Evolutionary conservation across 257 asterid genomes (phyloP).

Genomic region (Eustoma russellianum): DNA sequence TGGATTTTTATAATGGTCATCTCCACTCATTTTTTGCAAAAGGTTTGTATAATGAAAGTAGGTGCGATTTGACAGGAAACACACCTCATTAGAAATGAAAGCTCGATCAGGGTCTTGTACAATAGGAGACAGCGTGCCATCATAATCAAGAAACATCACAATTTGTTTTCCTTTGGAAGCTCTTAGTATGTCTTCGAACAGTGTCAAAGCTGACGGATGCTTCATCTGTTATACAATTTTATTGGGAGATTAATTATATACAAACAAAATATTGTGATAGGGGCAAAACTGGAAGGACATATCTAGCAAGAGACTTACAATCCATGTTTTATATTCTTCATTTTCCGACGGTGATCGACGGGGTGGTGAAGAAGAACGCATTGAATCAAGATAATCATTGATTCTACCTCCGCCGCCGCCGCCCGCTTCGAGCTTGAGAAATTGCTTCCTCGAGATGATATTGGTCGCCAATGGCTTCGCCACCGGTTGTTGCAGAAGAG

Average conservation of each 20-base stretch:
- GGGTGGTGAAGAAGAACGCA: slow-evolving; percentile 68
- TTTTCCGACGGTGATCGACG: slow-evolving; percentile 30
- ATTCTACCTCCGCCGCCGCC: slow-evolving; percentile 32
- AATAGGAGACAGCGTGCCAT: slow-evolving; percentile 77
- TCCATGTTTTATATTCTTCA: slow-evolving; percentile 50
- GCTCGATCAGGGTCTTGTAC: slow-evolving; percentile 71
- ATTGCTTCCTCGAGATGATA: slow-evolving; percentile 15
- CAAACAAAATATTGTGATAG: too few relatives aligned
- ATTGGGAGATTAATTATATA: not conserved
- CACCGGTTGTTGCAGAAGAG: slow-evolving; percentile 7
- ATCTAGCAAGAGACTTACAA: slow-evolving; percentile 37
- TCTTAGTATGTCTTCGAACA: slow-evolving; percentile 44
- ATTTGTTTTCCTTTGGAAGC: slow-evolving; percentile 54
- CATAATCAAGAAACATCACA: slow-evolving; percentile 65
- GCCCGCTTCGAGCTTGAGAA: slow-evolving; percentile 29
- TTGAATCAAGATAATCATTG: slow-evolving; percentile 49
- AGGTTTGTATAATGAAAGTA: too few relatives aligned
- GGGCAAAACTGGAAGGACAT: too few relatives aligned
- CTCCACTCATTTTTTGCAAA: too few relatives aligned
- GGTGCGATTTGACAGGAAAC: not conserved
- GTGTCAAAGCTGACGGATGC: slow-evolving; percentile 59
- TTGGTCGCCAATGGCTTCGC: not conserved
- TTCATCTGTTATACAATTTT: slow-evolving; percentile 24
- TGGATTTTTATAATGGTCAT: too few relatives aligned
- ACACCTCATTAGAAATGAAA: slow-evolving; percentile 57